Percentiles rank a stretch among this genome's conserved stretches.
Evolutionary conservation across 1,284 basidiomycete genomes (phyloP).

Genomic region (Lignosus rhinocerotis): DNA sequence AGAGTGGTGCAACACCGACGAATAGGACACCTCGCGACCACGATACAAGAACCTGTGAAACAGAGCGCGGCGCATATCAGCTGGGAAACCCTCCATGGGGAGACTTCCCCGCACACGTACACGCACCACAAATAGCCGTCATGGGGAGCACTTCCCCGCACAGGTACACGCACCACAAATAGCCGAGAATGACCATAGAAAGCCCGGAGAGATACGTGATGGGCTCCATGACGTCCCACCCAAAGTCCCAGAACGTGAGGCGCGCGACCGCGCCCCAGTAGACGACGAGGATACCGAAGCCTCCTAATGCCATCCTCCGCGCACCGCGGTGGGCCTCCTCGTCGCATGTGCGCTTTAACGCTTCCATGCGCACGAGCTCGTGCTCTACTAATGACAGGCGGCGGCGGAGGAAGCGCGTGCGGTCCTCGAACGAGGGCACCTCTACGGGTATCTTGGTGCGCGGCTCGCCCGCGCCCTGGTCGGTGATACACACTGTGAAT

Average conservation of each 20-base stretch:
- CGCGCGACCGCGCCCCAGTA: conserved; percentile 68
- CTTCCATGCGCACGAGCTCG: conserved; percentile 50
- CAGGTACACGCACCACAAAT: conserved; percentile 46
- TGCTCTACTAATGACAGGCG: conserved; percentile 44
- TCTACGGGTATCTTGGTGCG: conserved; percentile 45
- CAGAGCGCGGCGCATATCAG: not conserved
- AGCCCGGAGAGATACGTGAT: conserved; percentile 65
- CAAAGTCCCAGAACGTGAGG: conserved; percentile 65
- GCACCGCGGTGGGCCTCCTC: conserved; percentile 56
- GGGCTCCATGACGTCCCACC: conserved; percentile 72
- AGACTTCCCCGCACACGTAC: not conserved
- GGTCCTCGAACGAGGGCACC: conserved; percentile 63
- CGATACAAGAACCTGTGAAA: conserved; percentile 56
- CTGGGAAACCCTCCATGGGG: too few relatives aligned
- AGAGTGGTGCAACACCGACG: conserved; percentile 56
- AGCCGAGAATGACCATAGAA: conserved; percentile 58
- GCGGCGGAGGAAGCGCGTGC: conserved; percentile 61
- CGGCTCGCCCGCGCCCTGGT: conserved; percentile 25
- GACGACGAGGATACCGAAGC: conserved; percentile 56
- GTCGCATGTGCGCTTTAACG: conserved; percentile 56
- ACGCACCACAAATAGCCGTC: conserved; percentile 54
- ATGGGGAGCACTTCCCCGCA: not conserved
- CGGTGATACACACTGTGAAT: conserved; percentile 53
- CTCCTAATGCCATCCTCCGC: conserved; percentile 55
- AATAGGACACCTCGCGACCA: conserved; percentile 70